Evolutionary conservation across 179 eudicot species (phyloP).

Genomic region (Patellifolia procumbens): DNA sequence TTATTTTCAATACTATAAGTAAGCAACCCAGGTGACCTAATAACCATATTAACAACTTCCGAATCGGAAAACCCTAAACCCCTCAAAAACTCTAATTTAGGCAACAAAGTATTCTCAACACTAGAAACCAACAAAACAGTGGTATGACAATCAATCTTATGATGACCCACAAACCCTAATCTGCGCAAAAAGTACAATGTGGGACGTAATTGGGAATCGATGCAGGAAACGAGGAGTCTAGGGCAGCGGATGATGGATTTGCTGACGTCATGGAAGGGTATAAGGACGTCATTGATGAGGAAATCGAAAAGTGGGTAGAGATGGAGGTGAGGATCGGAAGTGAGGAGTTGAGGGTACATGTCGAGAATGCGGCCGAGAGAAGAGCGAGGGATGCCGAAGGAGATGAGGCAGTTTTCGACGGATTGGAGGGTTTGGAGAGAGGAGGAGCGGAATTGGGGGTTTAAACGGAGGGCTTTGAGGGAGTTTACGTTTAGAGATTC

Average conservation of each 20-base stretch:
- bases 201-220: constrained; percentile 56
- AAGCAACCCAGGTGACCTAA: constrained; percentile 76
- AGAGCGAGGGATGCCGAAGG: constrained; percentile 57
- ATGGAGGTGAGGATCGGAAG: constrained; percentile 57
- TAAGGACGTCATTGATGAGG: constrained; percentile 50
- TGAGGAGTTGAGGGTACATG: constrained; percentile 70
- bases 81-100: constrained; percentile 52
- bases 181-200: constrained; percentile 45
- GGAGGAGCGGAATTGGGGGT: constrained; percentile 71
- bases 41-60: constrained; percentile 64
- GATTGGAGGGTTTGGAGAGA: constrained; percentile 51
- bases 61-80: constrained; percentile 51
- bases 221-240: constrained; percentile 54
- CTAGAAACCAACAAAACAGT: constrained; percentile 61
- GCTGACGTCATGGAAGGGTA: constrained; percentile 49
- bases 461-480: constrained; percentile 57
- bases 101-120: constrained; percentile 53
- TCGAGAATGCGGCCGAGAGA: constrained; percentile 74
- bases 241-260: constrained; percentile 68
- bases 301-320: constrained; percentile 70
- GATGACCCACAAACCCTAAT: constrained; percentile 62
- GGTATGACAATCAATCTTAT: constrained; percentile 44
- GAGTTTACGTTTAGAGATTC: constrained; percentile 62
- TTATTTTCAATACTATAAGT: constrained; percentile 70
- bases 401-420: constrained; percentile 52